Percentiles rank a stretch among this genome's conserved stretches.
phyloP scores from a whole-genome alignment of 1,284 basidiomycete genomes.

The Sanghuangporus baumii region DNA sequence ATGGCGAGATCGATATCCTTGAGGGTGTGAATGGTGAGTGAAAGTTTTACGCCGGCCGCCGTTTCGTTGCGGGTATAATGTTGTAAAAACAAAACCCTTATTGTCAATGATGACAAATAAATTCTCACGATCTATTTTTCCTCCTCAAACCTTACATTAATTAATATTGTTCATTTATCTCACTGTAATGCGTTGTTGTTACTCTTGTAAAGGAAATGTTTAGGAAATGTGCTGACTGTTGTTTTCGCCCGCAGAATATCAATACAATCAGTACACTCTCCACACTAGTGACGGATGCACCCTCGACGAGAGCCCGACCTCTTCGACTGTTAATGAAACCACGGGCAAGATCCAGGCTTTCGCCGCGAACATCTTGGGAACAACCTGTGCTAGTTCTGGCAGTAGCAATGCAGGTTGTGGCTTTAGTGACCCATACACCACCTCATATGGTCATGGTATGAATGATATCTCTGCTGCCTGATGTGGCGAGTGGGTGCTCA shows the following conservation, averaged over 20 bases:
- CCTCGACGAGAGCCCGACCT: slow-evolving; percentile 32
- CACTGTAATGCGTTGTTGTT: background rate
- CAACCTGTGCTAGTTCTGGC: slow-evolving; percentile 42
- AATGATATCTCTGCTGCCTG: background rate
- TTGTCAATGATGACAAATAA: background rate
- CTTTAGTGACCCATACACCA: slow-evolving; percentile 44
- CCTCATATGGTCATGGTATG: slow-evolving; percentile 54
- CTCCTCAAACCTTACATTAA: background rate
- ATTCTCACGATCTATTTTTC: background rate
- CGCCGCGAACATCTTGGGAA: slow-evolving; percentile 32
- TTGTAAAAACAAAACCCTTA: too few species aligned
- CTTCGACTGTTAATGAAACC: slow-evolving; percentile 21
- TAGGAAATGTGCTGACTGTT: background rate
- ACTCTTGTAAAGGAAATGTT: background rate
- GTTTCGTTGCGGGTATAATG: background rate
- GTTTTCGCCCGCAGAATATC: slow-evolving; percentile 20
- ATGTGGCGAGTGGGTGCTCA: background rate
- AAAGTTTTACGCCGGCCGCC: background rate
- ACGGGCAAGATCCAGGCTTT: slow-evolving; percentile 20
- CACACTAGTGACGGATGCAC: slow-evolving; percentile 60
- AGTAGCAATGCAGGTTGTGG: slow-evolving; percentile 64
- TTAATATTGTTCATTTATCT: background rate
- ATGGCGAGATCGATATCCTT: slow-evolving; percentile 70
- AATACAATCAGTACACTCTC: slow-evolving; percentile 64
- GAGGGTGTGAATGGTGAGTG: slow-evolving; percentile 56